A percentile compares a stretch with the other conserved stretches of the same genome.
These are phyloP conservation scores for Phaffia rhodozyma DNA, from an alignment of 1,284 basidiomycete genomes.

Conservation along the genomic window DNA sequence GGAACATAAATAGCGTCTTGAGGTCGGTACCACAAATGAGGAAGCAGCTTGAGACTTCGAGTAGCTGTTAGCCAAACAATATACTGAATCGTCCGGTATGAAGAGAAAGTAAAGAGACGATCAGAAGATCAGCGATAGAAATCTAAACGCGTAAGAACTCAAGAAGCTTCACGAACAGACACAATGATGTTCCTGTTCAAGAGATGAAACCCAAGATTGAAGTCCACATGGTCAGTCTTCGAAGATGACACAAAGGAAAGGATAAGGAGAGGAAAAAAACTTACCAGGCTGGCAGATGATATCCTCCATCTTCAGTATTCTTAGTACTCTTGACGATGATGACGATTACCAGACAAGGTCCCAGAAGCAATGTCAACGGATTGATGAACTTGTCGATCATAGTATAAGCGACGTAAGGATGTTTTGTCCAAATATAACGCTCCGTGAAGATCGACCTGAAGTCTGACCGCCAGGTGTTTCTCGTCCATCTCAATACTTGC, in stretches of 20 bases:
- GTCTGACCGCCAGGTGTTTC: slow-evolving; percentile 87
- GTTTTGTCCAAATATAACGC: slow-evolving; percentile 69
- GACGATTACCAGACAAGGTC: slow-evolving; percentile 61
- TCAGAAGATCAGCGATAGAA: not conserved
- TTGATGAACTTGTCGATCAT: slow-evolving; percentile 92
- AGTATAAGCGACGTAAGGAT: slow-evolving; percentile 82
- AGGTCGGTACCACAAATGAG: slow-evolving; percentile 74
- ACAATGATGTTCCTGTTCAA: slow-evolving; percentile 54
- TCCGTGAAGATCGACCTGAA: slow-evolving; percentile 77
- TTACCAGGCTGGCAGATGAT: slow-evolving; percentile 79
- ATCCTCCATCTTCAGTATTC: slow-evolving; percentile 56
- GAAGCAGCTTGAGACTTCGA: slow-evolving; percentile 71
- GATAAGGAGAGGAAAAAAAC: slow-evolving; percentile 29
- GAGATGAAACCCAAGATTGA: not conserved
- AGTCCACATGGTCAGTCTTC: not conserved
- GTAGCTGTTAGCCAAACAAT: slow-evolving; percentile 69
- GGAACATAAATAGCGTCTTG: slow-evolving; percentile 78
- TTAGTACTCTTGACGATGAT: slow-evolving; percentile 68
- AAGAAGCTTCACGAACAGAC: slow-evolving; percentile 26
- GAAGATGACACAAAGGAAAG: slow-evolving; percentile 14
- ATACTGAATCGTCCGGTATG: slow-evolving; percentile 40
- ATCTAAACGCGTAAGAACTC: not conserved
- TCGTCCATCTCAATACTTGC: slow-evolving; percentile 81
- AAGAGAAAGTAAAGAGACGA: not conserved
- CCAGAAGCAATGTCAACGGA: slow-evolving; percentile 71